Evolutionary conservation across 108 stramenopile genomes (phyloP).

Genomic region (Skeletonema grethae): DNA sequence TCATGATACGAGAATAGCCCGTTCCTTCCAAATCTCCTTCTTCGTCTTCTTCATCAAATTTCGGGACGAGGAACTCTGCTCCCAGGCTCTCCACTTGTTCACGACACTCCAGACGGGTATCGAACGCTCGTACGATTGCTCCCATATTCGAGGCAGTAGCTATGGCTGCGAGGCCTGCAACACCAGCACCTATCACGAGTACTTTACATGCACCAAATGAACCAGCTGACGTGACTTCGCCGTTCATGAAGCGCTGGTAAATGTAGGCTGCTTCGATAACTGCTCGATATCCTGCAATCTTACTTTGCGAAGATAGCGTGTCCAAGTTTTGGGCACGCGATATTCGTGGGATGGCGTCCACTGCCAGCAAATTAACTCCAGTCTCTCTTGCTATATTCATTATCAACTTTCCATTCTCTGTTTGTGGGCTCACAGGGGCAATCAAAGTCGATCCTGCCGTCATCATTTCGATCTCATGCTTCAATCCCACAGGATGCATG

Average conservation of each 20-base stretch:
- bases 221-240: slow-evolving; percentile 91
- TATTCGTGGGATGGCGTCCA: slow-evolving; percentile 78
- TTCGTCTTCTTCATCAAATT: slow-evolving; percentile 61
- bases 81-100: slow-evolving; percentile 92
- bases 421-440: slow-evolving; percentile 62
- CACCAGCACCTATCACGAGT: slow-evolving; percentile 89
- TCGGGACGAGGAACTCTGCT: slow-evolving; percentile 75
- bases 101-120: slow-evolving; percentile 83
- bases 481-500: slow-evolving; percentile 52
- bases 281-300: slow-evolving; percentile 91
- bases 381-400: slow-evolving; percentile 54
- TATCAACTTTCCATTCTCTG: slow-evolving; percentile 57
- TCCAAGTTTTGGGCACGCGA: slow-evolving; percentile 84
- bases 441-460: slow-evolving; percentile 67
- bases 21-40: slow-evolving; percentile 43
- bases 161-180: slow-evolving; percentile 90
- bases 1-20: slow-evolving; percentile 94
- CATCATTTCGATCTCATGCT: slow-evolving; percentile 67
- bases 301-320: slow-evolving; percentile 84
- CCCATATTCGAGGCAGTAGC: slow-evolving; percentile 88
- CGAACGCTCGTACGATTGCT: slow-evolving; percentile 87
- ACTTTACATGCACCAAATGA: slow-evolving; percentile 83
- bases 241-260: slow-evolving; percentile 83
- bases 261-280: slow-evolving; percentile 84
- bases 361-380: slow-evolving; percentile 57